Conservation (phyloP, 169 alveolate genomes). For the Plasmodium vinckei region DNA sequence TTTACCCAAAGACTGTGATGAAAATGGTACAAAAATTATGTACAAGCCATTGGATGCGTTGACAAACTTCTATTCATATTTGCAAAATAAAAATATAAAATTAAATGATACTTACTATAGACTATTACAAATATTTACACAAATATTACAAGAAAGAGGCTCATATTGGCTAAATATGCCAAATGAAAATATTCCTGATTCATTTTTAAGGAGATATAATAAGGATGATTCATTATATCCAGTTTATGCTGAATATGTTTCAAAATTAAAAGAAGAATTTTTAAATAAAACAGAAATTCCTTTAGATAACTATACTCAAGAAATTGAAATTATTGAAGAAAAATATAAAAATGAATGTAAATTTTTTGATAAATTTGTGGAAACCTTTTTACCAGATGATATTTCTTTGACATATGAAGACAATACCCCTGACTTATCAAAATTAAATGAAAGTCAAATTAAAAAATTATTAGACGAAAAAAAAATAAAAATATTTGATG, state of each 20-base stretch:
- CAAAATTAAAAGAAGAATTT: conserved; percentile 23
- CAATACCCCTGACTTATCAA: conserved; percentile 14
- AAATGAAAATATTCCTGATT: conserved; percentile 38
- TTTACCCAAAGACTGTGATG: conserved; percentile 36
- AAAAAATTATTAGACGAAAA: conserved; percentile 11
- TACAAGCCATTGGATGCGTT: conserved; percentile 72
- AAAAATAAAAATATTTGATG: conserved; percentile 15
- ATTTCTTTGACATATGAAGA: conserved; percentile 1
- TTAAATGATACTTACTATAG: conserved; percentile 28
- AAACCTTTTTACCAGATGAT: conserved; percentile 31
- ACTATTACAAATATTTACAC: conserved; percentile 37
- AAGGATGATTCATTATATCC: conserved; percentile 62
- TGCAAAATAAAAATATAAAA: conserved; percentile 28
- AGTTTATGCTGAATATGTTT: conserved; percentile 32
- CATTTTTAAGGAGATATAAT: conserved; percentile 56
- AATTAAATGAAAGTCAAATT: conserved; percentile 40
- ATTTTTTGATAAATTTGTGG: conserved; percentile 29
- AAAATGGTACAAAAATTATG: not conserved
- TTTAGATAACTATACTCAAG: conserved; percentile 2
- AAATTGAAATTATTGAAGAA: conserved; percentile 27
- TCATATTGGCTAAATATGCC: conserved; percentile 45
- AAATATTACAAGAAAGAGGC: conserved; percentile 69
- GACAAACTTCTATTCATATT: conserved; percentile 21
- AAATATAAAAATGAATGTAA: conserved; percentile 30
- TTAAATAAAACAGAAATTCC: conserved; percentile 22